Evolutionary conservation across 2,329 filamentous ascomycete species (phyloP), one percentile per base, ranked within the genome.

Genomic region (Boeremia lycopersici): DNA sequence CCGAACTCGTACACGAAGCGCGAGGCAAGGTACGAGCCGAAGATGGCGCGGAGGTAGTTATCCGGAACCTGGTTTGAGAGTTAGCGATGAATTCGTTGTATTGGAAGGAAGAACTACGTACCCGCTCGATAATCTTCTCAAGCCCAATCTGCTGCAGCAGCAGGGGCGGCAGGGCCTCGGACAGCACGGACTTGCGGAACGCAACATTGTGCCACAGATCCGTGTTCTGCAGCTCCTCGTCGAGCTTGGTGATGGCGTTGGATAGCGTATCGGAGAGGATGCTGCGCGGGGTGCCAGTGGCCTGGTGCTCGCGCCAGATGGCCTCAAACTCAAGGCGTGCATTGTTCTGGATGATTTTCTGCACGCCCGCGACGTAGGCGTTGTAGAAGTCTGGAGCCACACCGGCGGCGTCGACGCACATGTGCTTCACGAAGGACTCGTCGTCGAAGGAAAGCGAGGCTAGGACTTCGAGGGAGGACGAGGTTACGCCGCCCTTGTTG

Each of bases 401-500:
- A 46, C 91, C 95, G 61, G 89, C 84, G 62, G 92, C 86, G 61
- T 78, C 75, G 30, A 95, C 85, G 77, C 95, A 99, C 95, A 99
- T 99, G 82, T 99, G 88, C 77, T 92, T 82, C 47, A 89, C 84
- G 78, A 99, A 99, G 61, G 88, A 86, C 53, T 86, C 81, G 63
- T 99, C 95, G 68, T 99, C 91, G 72, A 99, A 98, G 35, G 92
- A 95, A 53, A 99, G 83, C 12, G 92, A 95, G 7, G 95, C 95
- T 23, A 99, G 85, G 6, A 99, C 95, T 72, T 99, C 95, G 29
- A 98, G 87, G 0, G 95, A 98, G 0, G 95, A 98, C 0, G 92
- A 97, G 0, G 95, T 99, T 40, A 99, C 95, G 74, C 95, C 95
- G 62, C 95, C 95, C 83, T 99, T 99, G 85, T 99, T 99, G 52